These are phyloP conservation scores for Powellomyces hirtus DNA, from an alignment of 192 early-diverging fungal species.

Conservation along the genomic window DNA sequence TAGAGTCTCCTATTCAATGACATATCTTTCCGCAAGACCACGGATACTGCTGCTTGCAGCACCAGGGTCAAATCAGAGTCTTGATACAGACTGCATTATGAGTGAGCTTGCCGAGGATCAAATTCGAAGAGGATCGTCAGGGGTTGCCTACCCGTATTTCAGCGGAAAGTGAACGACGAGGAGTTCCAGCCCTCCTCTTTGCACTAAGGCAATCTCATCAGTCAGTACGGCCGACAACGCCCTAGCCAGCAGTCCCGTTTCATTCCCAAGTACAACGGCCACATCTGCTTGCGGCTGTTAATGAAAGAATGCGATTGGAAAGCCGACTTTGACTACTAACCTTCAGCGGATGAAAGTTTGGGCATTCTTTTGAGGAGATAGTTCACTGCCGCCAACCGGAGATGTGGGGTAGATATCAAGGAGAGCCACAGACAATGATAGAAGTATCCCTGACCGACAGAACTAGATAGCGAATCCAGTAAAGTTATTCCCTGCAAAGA, in stretches of 20 bases:
- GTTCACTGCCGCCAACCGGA: slow-evolving; percentile 71
- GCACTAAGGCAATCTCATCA: slow-evolving; percentile 78
- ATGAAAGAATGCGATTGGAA: neutral
- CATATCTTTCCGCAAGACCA: slow-evolving; percentile 90
- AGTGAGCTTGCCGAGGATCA: slow-evolving; percentile 8
- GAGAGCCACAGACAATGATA: slow-evolving; percentile 81
- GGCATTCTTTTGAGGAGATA: slow-evolving; percentile 76
- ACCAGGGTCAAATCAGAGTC: slow-evolving; percentile 66
- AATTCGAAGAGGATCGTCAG: neutral
- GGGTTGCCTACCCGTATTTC: slow-evolving; percentile 45
- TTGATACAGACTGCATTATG: slow-evolving; percentile 44
- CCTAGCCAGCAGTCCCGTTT: slow-evolving; percentile 66
- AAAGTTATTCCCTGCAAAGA: slow-evolving; percentile 45
- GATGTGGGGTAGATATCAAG: slow-evolving; percentile 65
- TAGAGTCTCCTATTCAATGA: slow-evolving; percentile 90
- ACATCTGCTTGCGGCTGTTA: no score
- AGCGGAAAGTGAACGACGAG: slow-evolving; percentile 71
- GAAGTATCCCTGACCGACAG: slow-evolving; percentile 76
- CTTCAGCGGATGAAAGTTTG: slow-evolving; percentile 62
- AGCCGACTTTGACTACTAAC: slow-evolving; percentile 42
- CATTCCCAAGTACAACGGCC: slow-evolving; percentile 32
- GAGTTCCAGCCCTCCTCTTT: slow-evolving; percentile 79
- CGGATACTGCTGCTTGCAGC: slow-evolving; percentile 65
- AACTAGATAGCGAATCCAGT: slow-evolving; percentile 63
- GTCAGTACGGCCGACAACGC: slow-evolving; percentile 70